A percentile compares a stretch with the other conserved stretches of the same genome.
These are phyloP conservation scores for Solanum infundibuliforme DNA, from an alignment of 257 asterid species.

Conservation along the genomic window DNA sequence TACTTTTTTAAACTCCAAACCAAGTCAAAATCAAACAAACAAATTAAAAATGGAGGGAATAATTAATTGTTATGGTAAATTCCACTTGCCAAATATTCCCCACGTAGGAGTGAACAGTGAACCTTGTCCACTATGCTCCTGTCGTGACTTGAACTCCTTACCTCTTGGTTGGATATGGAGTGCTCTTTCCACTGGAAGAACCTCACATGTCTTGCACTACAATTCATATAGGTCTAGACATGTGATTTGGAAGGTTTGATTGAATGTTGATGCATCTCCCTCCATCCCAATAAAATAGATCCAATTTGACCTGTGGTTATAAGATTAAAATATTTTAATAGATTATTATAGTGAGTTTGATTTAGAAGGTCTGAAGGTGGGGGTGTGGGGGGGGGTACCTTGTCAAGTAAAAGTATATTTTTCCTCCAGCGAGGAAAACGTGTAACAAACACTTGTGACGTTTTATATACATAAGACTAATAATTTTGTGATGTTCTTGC, in stretches of 20 bases:
- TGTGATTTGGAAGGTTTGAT: background rate
- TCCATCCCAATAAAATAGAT: background rate
- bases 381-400: background rate
- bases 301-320: background rate
- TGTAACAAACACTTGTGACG: background rate
- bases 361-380: background rate
- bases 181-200: background rate
- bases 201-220: background rate
- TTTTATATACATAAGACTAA: background rate
- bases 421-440: background rate
- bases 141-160: background rate
- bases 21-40: background rate
- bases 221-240: background rate
- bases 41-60: background rate
- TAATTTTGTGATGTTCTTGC: constrained; percentile 12
- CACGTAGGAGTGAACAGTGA: background rate
- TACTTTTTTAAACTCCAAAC: background rate
- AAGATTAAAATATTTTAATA: background rate
- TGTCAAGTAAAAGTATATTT: background rate
- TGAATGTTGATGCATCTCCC: background rate
- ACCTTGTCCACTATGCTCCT: background rate
- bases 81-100: background rate
- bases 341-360: background rate
- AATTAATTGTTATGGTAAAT: background rate
- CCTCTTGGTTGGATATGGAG: background rate